Evolutionary conservation across 768 basidiomycete genomes (phyloP).

Genomic region (Suillus brevipes): DNA sequence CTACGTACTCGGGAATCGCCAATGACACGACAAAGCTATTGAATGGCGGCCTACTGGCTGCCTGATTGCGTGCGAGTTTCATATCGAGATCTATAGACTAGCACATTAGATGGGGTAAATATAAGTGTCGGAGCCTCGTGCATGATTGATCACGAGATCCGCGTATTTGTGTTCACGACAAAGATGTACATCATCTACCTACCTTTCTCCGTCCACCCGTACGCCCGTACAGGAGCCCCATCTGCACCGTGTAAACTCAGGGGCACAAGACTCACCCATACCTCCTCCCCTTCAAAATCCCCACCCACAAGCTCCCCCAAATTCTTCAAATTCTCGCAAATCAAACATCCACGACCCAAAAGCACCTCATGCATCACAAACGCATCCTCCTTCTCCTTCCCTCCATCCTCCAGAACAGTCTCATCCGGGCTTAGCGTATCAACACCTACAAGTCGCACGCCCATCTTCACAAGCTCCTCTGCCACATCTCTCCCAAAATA

Average conservation of each 20-base stretch:
- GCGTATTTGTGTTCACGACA: neutral
- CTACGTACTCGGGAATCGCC: neutral
- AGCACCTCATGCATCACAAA: constrained; percentile 60
- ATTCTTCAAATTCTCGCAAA: constrained; percentile 70
- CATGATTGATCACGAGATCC: neutral
- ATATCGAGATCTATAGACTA: neutral
- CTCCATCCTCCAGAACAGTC: constrained; percentile 31
- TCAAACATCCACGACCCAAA: constrained; percentile 60
- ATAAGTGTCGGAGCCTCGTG: neutral
- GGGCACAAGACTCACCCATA: constrained; percentile 57
- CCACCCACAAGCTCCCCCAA: constrained; percentile 41
- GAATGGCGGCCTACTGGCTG: neutral
- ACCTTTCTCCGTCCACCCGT: constrained; percentile 44
- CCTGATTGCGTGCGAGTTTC: neutral
- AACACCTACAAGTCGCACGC: constrained; percentile 58
- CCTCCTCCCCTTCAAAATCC: constrained; percentile 22
- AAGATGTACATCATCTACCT: neutral
- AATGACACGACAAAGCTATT: neutral
- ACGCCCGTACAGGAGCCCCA: constrained; percentile 72
- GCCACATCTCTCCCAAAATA: constrained; percentile 59
- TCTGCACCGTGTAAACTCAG: constrained; percentile 59
- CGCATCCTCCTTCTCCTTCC: constrained; percentile 15
- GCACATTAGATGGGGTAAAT: neutral
- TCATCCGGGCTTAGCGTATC: constrained; percentile 73
- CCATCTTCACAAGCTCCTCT: constrained; percentile 44